A percentile compares a stretch with the other conserved stretches of the same genome.
phyloP scores from a whole-genome alignment of 192 early-diverging fungal genomes.

The Coemansia aciculifera region DNA sequence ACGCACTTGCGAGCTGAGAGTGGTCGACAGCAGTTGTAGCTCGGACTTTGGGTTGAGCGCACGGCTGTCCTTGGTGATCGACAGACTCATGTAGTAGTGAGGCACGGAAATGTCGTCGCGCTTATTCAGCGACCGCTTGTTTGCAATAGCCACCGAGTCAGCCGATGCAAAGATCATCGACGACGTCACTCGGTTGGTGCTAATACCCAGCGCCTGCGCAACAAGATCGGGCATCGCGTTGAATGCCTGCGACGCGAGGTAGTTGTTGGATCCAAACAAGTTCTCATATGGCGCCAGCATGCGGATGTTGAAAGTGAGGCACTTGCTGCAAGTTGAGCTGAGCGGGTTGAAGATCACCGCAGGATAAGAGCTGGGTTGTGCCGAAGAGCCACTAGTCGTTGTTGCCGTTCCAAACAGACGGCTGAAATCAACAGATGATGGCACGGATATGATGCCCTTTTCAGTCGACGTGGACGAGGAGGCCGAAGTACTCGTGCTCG shows the following conservation, averaged over 20 bases:
- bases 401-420: constrained; percentile 27
- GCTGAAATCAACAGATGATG: constrained; percentile 50
- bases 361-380: constrained; percentile 1
- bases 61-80: constrained; percentile 35
- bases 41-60: constrained; percentile 43
- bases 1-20: constrained; percentile 30
- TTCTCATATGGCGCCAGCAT: constrained; percentile 51
- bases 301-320: constrained; percentile 42
- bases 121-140: constrained; percentile 13
- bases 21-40: constrained; percentile 43
- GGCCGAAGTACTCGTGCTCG: not conserved
- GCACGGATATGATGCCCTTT: constrained; percentile 35
- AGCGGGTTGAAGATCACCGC: constrained; percentile 44
- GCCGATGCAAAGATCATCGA: constrained; percentile 35
- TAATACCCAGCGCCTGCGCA: constrained; percentile 40
- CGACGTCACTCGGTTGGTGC: constrained; percentile 40
- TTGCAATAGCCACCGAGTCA: constrained; percentile 18
- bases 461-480: constrained; percentile 12
- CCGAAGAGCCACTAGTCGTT: constrained; percentile 6
- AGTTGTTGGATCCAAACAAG: constrained; percentile 51
- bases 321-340: constrained; percentile 42
- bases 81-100: constrained; percentile 51
- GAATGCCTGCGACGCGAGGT: constrained; percentile 48
- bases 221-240: constrained; percentile 36
- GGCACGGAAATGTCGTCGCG: constrained; percentile 16